Conservation (phyloP, 129 eudicot species). For the Rutidosis leptorrhynchoides region DNA sequence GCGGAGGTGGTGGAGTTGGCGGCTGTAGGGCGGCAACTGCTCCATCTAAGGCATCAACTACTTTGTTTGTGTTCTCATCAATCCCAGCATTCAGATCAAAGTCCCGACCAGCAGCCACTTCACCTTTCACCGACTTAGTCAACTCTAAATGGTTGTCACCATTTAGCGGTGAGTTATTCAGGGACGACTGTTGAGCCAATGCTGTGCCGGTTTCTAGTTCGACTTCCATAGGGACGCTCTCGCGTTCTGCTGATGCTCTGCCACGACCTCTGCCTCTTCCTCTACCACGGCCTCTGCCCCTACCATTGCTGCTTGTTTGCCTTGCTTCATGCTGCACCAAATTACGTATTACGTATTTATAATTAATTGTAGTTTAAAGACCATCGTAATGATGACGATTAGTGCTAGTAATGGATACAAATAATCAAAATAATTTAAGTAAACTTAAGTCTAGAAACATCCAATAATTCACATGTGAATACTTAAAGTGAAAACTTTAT, state of each 20-base stretch:
- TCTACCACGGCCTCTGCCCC: conserved; percentile 91
- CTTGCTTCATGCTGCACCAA: conserved; percentile 52
- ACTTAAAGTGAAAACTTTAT: too few species aligned
- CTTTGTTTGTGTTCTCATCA: conserved; percentile 44
- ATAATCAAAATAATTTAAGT: not conserved
- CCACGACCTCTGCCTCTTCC: conserved; percentile 90
- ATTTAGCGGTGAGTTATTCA: conserved; percentile 25
- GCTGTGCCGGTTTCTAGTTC: conserved; percentile 41
- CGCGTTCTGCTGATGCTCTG: conserved; percentile 52
- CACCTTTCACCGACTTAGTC: conserved; percentile 23
- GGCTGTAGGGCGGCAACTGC: conserved; percentile 27
- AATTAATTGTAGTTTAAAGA: not conserved
- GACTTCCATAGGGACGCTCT: conserved; percentile 38
- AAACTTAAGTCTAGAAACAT: not conserved
- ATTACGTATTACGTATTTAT: too few species aligned
- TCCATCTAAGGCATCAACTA: conserved; percentile 3
- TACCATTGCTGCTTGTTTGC: conserved; percentile 60
- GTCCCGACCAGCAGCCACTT: conserved; percentile 34
- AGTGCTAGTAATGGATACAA: not conserved
- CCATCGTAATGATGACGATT: not conserved
- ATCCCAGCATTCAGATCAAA: conserved; percentile 65
- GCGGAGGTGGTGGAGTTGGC: conserved; percentile 27
- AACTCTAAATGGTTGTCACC: conserved; percentile 23
- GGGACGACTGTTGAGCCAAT: conserved; percentile 29
- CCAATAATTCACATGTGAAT: not conserved